Evolutionary conservation across 148 eudicot genomes (phyloP).

Genomic region (Camellia japonica): DNA sequence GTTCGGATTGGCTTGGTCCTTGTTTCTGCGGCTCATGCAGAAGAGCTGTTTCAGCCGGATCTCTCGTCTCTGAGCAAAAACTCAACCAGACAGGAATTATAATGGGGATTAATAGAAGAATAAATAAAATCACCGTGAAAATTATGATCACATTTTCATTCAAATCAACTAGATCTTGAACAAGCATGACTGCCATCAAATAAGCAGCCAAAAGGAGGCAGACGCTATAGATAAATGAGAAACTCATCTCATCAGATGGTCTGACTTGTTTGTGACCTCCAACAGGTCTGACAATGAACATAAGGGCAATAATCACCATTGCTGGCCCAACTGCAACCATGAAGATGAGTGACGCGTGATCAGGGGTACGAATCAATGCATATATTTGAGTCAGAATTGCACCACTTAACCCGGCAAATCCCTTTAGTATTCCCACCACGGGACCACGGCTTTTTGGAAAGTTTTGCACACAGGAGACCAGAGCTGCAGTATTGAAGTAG

Average conservation of each 20-base stretch:
- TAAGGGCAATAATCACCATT: conserved; percentile 71
- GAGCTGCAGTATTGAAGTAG: conserved; percentile 82
- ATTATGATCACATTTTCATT: conserved; percentile 49
- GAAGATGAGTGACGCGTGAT: conserved; percentile 83
- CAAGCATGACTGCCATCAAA: conserved; percentile 88
- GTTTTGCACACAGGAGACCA: conserved; percentile 94
- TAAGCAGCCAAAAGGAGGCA: conserved; percentile 91
- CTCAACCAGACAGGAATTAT: conserved; percentile 54
- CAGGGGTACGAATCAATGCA: conserved; percentile 58
- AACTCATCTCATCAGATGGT: conserved; percentile 57
- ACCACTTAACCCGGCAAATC: conserved; percentile 89
- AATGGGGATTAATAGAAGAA: conserved; percentile 59
- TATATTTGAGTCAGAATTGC: conserved; percentile 82
- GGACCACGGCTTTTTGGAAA: conserved; percentile 90
- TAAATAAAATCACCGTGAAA: conserved; percentile 59
- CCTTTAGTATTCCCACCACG: conserved; percentile 89
- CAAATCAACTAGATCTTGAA: conserved; percentile 68
- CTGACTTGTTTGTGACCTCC: conserved; percentile 83
- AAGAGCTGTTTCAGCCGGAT: conserved; percentile 52
- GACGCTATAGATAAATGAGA: conserved; percentile 62
- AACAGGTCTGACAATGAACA: conserved; percentile 84
- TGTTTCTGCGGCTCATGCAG: conserved; percentile 38
- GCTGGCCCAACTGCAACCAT: conserved; percentile 96
- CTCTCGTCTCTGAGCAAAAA: conserved; percentile 44
- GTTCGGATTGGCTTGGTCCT: conserved; percentile 38